Evolutionary conservation across 345 rosid species (phyloP).

Genomic region (Eucalyptus erythrocorys): DNA sequence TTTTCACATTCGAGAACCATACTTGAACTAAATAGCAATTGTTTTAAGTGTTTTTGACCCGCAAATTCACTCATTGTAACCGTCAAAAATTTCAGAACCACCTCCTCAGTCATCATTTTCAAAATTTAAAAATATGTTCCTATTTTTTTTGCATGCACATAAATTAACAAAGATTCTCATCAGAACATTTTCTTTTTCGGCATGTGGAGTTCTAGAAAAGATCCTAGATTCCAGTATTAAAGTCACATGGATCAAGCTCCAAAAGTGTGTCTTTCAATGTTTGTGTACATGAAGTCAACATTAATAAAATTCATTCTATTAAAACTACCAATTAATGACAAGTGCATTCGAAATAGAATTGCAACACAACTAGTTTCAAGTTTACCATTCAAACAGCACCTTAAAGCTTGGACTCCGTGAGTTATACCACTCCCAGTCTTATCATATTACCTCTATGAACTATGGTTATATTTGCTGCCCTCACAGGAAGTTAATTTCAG

Average conservation of each 20-base stretch:
- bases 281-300: background rate
- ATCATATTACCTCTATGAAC: background rate
- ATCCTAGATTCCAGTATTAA: background rate
- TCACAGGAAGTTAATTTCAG: background rate
- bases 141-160: background rate
- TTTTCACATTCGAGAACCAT: background rate
- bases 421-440: background rate
- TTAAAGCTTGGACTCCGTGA: background rate
- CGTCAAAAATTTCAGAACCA: background rate
- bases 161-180: background rate
- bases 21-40: background rate
- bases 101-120: background rate
- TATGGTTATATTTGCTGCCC: background rate
- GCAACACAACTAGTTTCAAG: background rate
- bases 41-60: background rate
- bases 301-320: background rate
- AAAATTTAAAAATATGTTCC: background rate
- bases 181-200: background rate
- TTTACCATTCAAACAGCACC: background rate
- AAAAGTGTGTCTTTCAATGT: background rate
- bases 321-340: background rate
- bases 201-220: background rate
- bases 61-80: background rate
- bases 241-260: background rate
- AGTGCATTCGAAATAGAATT: background rate